Evolutionary conservation across 1,139 yeast genomes (phyloP).

Genomic region (Yamadazyma friedrichii): DNA sequence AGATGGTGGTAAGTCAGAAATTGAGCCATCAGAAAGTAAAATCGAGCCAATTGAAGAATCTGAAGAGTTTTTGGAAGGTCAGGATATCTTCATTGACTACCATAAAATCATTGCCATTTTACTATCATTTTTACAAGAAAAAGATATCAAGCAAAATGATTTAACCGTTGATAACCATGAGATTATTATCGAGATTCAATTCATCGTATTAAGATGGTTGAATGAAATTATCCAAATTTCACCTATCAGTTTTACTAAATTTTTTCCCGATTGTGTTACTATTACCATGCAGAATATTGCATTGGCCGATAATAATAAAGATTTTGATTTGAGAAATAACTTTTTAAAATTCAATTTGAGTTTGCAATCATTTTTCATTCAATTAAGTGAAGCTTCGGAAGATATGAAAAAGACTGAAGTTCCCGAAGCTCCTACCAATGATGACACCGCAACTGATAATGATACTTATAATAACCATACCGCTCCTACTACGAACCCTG

Average conservation of each 20-base stretch:
- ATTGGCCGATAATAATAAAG: conserved; percentile 37
- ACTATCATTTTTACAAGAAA: conserved; percentile 65
- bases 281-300: conserved; percentile 39
- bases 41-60: conserved; percentile 13
- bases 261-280: conserved; percentile 45
- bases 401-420: neutral
- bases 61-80: conserved; percentile 70
- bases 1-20: neutral
- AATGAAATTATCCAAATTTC: conserved; percentile 71
- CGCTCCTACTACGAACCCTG: too few relatives aligned
- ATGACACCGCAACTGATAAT: neutral
- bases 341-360: conserved; percentile 37
- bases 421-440: neutral
- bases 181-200: conserved; percentile 71
- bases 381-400: conserved; percentile 25
- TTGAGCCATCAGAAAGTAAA: neutral
- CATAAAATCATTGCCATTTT: conserved; percentile 78
- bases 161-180: conserved; percentile 39
- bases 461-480: neutral
- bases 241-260: conserved; percentile 72
- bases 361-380: conserved; percentile 33
- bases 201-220: conserved; percentile 82
- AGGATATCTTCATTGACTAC: conserved; percentile 80
- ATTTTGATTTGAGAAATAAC: conserved; percentile 37
- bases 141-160: conserved; percentile 25